Percentiles rank a stretch among this genome's conserved stretches.
phyloP scores from a whole-genome alignment of 2,329 filamentous ascomycete genomes.

The Botrytis hyacinthi region DNA sequence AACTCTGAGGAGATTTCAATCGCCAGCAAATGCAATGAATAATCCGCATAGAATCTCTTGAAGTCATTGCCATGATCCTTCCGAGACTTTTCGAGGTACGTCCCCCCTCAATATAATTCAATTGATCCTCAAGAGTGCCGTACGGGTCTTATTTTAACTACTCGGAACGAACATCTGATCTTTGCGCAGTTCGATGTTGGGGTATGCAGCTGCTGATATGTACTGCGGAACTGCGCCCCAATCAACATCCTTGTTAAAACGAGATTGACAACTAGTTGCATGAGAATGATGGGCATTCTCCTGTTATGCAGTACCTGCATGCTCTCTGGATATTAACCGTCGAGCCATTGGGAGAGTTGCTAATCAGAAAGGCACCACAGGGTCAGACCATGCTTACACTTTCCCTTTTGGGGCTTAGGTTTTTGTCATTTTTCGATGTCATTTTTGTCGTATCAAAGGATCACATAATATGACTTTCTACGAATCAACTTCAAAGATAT shows the following conservation, averaged over 20 bases:
- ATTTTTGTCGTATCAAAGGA: background rate
- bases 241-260: background rate
- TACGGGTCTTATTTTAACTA: constrained; percentile 13
- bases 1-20: background rate
- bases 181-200: constrained; percentile 14
- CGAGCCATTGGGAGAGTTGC: background rate
- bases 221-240: constrained; percentile 12
- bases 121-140: background rate
- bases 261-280: background rate
- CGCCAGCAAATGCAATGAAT: background rate
- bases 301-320: background rate
- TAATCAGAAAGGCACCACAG: background rate
- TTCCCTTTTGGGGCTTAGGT: background rate
- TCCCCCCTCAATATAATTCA: background rate
- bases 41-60: background rate
- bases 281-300: background rate
- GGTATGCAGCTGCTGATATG: background rate
- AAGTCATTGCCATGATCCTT: background rate
- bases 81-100: background rate
- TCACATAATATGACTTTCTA: background rate
- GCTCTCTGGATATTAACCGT: background rate
- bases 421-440: background rate
- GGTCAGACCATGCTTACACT: background rate
- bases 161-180: constrained; percentile 4
- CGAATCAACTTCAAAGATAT: background rate